Evolutionary conservation across 208 protist genomes (phyloP).

Genomic region (Crithidia sp.): DNA sequence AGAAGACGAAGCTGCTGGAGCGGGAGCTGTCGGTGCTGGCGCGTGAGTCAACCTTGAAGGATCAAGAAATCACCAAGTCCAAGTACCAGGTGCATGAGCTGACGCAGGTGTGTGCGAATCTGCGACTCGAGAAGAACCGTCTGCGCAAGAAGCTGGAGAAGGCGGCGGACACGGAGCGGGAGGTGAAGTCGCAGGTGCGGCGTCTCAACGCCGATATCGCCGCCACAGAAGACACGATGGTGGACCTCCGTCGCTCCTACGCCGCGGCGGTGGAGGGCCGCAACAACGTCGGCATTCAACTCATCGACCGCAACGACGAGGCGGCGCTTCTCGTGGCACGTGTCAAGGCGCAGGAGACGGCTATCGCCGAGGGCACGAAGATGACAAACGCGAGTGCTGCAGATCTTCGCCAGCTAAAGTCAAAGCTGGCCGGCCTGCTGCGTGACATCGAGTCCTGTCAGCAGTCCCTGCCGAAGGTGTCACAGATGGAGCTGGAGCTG

Average conservation of each 20-base stretch:
- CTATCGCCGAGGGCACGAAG: slow-evolving; percentile 84
- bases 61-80: slow-evolving; percentile 83
- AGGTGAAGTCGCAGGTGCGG: slow-evolving; percentile 90
- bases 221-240: slow-evolving; percentile 88
- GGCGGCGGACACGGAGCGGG: slow-evolving; percentile 65
- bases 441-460: slow-evolving; percentile 86
- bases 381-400: slow-evolving; percentile 83
- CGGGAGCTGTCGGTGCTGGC: slow-evolving; percentile 93
- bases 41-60: slow-evolving; percentile 89
- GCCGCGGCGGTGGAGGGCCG: slow-evolving; percentile 88
- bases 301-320: slow-evolving; percentile 97
- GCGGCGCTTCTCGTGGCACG: slow-evolving; percentile 95
- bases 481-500: slow-evolving; percentile 86
- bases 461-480: slow-evolving; percentile 77
- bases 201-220: slow-evolving; percentile 93
- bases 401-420: slow-evolving; percentile 69
- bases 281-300: slow-evolving; percentile 95
- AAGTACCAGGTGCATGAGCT: slow-evolving; percentile 85
- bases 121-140: slow-evolving; percentile 88
- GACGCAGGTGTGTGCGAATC: slow-evolving; percentile 61
- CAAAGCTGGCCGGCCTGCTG: slow-evolving; percentile 80
- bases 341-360: slow-evolving; percentile 92
- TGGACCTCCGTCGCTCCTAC: slow-evolving; percentile 82
- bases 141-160: slow-evolving; percentile 73
- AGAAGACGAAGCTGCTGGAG: slow-evolving; percentile 96